Evolutionary conservation across 176 grass and related monocot genomes (phyloP), one percentile per base, ranked within the genome.

Genomic region (Zea luxurians): DNA sequence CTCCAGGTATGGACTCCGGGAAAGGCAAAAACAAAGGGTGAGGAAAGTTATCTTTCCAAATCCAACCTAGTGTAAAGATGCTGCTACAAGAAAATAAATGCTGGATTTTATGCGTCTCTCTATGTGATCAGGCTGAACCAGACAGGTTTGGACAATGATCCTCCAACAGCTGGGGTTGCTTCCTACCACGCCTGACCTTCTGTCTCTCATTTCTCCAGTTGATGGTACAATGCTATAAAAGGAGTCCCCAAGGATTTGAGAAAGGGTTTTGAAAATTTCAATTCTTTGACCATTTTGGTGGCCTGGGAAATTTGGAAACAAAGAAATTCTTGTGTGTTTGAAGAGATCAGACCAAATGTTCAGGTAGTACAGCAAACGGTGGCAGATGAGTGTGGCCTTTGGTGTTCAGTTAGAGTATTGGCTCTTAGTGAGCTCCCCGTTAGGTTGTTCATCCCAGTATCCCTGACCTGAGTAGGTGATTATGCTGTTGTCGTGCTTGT

Each of bases 21-120:
- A 70, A 76, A 40, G 47, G 59, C 10, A 76, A 37, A 67, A 16
- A 75, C 13, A 15, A 54, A 66, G 16, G 37, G 10, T 10, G 42
- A 13, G 16, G 1, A 49, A 37, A 62, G 64, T 35, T 65, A 20
- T 54, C 21, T 62, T 47, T 46, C 73, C n/a, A 42, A 61, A 15
- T 75, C n/a, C 73, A 61, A 45, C 59, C 13, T 72, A 37, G 0
- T 34, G n/a, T 36, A 75, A 5, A 61, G 41, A 75, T 62, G 40
- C 38, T 55, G 38, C 21, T 72, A 72, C 13, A 38, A 34, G 64
- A 41, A 27, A 27, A 58, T 15, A 73, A 79, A 74, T 59, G 60
- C 16, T 74, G 61, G 64, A 73, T 73, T 79, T 55, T 15, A 70
- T 70, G 45, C 48, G 18, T 35, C 10, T 15, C 55, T 20, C 55